Percentiles rank a stretch among this genome's conserved stretches.
Evolutionary conservation across 768 basidiomycete genomes (phyloP).

Genomic region (Butyriboletus loyo): DNA sequence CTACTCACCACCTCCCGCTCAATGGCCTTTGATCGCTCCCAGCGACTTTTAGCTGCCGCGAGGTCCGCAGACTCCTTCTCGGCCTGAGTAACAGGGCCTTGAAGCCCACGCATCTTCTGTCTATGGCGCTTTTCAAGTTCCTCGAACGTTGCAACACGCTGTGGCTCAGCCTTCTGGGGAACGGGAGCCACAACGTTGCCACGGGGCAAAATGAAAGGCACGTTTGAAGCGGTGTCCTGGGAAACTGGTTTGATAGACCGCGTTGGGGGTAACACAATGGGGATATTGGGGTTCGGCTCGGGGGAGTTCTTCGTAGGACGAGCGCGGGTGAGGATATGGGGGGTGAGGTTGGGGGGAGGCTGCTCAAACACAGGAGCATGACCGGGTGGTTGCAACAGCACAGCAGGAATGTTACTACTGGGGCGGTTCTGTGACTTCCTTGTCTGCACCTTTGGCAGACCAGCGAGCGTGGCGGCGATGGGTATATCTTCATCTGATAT

Average conservation of each 20-base stretch:
- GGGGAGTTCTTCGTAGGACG: conserved; percentile 17
- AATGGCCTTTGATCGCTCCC: conserved; percentile 72
- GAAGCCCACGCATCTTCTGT: conserved; percentile 77
- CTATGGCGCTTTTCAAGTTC: conserved; percentile 84
- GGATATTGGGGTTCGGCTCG: conserved; percentile 27
- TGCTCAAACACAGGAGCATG: conserved; percentile 28
- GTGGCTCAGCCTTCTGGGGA: conserved; percentile 47
- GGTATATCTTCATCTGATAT: conserved; percentile 35
- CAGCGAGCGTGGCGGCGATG: conserved; percentile 25
- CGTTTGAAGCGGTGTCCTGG: conserved; percentile 33
- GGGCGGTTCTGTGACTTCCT: conserved; percentile 21
- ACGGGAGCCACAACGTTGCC: conserved; percentile 36
- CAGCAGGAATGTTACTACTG: conserved; percentile 24
- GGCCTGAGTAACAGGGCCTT: conserved; percentile 79
- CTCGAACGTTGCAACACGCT: conserved; percentile 76
- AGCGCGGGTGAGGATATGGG: conserved; percentile 23
- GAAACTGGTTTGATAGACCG: conserved; percentile 35
- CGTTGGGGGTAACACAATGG: conserved; percentile 30
- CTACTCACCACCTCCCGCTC: conserved; percentile 74
- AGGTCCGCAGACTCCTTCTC: conserved; percentile 76
- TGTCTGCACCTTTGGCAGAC: conserved; percentile 4
- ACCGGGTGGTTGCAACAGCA: conserved; percentile 30
- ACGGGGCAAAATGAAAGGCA: conserved; percentile 46
- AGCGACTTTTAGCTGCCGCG: conserved; percentile 71
- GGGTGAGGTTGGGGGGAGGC: conserved; percentile 15